Evolutionary conservation across 257 asterid species (phyloP).

Genomic region (Ligustrum vulgare): DNA sequence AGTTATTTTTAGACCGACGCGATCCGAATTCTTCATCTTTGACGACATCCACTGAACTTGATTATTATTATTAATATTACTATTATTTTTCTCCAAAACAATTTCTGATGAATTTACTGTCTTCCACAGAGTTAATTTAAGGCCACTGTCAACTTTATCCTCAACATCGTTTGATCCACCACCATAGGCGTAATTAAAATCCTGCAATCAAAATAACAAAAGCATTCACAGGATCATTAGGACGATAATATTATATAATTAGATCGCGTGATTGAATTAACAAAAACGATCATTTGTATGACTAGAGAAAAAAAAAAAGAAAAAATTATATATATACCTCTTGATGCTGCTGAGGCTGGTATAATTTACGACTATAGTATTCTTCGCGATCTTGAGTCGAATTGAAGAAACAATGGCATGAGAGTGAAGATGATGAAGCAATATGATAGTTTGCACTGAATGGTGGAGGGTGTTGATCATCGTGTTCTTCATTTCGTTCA

Average conservation of each 20-base stretch:
- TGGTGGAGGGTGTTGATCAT: constrained; percentile 27
- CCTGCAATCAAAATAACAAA: constrained; percentile 20
- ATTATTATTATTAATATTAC: neutral
- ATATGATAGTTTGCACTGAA: constrained; percentile 31
- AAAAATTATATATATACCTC: constrained; percentile 33
- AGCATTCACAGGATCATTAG: neutral
- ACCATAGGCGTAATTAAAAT: constrained; percentile 18
- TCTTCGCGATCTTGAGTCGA: constrained; percentile 45
- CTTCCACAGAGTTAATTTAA: constrained; percentile 50
- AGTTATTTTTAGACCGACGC: neutral
- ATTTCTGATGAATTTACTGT: constrained; percentile 26
- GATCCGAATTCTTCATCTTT: constrained; percentile 41
- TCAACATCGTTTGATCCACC: constrained; percentile 43
- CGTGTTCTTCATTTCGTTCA: constrained; percentile 28
- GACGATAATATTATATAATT: neutral
- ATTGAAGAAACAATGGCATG: constrained; percentile 43
- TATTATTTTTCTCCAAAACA: neutral
- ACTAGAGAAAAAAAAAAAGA: neutral
- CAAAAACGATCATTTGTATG: neutral
- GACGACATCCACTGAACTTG: constrained; percentile 62
- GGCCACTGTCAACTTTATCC: constrained; percentile 37
- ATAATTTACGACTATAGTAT: constrained; percentile 28
- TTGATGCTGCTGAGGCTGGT: constrained; percentile 35
- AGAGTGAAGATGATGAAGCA: constrained; percentile 43
- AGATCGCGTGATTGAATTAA: neutral